These are phyloP conservation scores for Trichophyton equinum DNA, from an alignment of 2,329 filamentous ascomycete species.

Conservation along the genomic window DNA sequence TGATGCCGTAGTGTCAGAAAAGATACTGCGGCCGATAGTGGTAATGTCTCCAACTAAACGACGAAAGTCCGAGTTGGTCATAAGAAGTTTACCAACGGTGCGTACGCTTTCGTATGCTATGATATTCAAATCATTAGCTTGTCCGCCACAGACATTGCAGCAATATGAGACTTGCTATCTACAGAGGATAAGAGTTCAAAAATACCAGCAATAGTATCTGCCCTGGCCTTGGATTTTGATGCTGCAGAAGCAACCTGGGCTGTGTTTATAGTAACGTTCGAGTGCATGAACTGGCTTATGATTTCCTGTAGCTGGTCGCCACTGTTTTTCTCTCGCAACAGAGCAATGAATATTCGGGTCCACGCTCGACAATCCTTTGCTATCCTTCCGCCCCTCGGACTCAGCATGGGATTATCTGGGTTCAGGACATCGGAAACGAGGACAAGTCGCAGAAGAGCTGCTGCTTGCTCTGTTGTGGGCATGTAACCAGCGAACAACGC, in stretches of 20 bases:
- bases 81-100: constrained; percentile 69
- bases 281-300: constrained; percentile 68
- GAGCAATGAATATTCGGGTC: constrained; percentile 67
- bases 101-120: constrained; percentile 67
- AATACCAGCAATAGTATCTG: constrained; percentile 57
- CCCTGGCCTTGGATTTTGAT: constrained; percentile 50
- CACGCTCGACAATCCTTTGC: constrained; percentile 59
- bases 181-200: constrained; percentile 3
- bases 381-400: constrained; percentile 61
- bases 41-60: constrained; percentile 71
- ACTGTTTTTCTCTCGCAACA: constrained; percentile 70
- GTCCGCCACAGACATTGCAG: background rate
- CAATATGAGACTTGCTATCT: background rate
- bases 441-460: constrained; percentile 66
- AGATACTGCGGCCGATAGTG: constrained; percentile 68
- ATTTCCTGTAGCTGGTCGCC: constrained; percentile 84
- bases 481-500: constrained; percentile 76
- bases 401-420: constrained; percentile 60
- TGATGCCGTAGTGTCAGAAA: constrained; percentile 72
- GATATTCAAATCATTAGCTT: background rate
- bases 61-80: constrained; percentile 84
- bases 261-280: constrained; percentile 56
- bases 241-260: constrained; percentile 51
- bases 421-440: constrained; percentile 68
- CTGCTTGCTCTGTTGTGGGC: constrained; percentile 77